phyloP scores from a whole-genome alignment of 2,329 filamentous ascomycete genomes.

The Botrytis fragariae region DNA sequence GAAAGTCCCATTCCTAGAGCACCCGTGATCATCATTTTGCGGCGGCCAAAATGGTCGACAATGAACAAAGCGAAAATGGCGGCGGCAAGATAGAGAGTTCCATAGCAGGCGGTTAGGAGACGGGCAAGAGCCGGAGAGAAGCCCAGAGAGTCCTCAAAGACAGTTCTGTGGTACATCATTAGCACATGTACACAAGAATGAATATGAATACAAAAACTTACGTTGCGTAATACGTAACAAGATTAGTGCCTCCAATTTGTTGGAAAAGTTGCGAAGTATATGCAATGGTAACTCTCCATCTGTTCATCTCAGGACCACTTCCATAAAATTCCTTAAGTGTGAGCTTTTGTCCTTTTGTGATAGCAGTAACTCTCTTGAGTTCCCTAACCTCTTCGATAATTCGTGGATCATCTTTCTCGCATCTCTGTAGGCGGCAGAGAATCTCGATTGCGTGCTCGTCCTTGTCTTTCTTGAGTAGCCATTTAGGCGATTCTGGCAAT shows the following conservation, averaged over 20 bases:
- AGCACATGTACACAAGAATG: neutral
- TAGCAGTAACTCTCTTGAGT: conserved; percentile 39
- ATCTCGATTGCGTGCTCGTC: conserved; percentile 30
- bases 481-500: conserved; percentile 52
- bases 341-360: conserved; percentile 34
- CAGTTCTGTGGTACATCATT: conserved; percentile 41
- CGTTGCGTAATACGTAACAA: conserved; percentile 50
- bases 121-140: conserved; percentile 49
- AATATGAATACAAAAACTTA: conserved; percentile 42
- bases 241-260: conserved; percentile 47
- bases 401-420: conserved; percentile 18
- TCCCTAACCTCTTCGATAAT: conserved; percentile 31
- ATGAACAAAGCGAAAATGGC: conserved; percentile 61
- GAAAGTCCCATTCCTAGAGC: conserved; percentile 60
- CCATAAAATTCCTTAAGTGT: conserved; percentile 27
- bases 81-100: conserved; percentile 57
- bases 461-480: conserved; percentile 38
- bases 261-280: conserved; percentile 52
- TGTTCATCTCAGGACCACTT: conserved; percentile 47
- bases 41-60: conserved; percentile 51
- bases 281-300: conserved; percentile 52
- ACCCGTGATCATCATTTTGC: conserved; percentile 48
- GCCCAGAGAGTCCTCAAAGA: conserved; percentile 60
- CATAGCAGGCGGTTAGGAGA: conserved; percentile 36
- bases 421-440: conserved; percentile 31